Evolutionary conservation across 352 stramenopile species (phyloP).

Genomic region (Peronospora farinosa): DNA sequence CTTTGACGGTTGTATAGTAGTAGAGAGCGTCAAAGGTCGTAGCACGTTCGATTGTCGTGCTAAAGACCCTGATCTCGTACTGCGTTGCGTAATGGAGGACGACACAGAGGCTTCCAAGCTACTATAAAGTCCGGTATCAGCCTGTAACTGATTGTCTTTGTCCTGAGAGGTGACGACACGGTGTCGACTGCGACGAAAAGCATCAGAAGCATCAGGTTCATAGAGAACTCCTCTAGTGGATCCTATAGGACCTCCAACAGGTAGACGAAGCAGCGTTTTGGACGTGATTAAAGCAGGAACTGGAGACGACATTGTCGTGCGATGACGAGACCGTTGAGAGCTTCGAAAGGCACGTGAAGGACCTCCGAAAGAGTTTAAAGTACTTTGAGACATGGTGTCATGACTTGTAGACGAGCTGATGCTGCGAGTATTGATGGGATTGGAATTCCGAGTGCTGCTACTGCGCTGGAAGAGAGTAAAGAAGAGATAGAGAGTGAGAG

Average conservation of each 20-base stretch:
- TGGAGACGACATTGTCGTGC: slow-evolving; percentile 14
- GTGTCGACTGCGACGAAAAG: slow-evolving; percentile 8
- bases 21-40: slow-evolving; percentile 8
- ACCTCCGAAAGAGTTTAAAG: slow-evolving; percentile 5
- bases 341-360: slow-evolving; percentile 20
- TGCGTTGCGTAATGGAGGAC: slow-evolving; percentile 7
- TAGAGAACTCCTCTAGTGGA: slow-evolving; percentile 24
- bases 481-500: slow-evolving; percentile 1
- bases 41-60: neutral
- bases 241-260: slow-evolving; percentile 13
- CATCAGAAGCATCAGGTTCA: slow-evolving; percentile 15
- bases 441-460: slow-evolving; percentile 19
- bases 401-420: slow-evolving; percentile 8
- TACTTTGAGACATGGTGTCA: slow-evolving; percentile 6
- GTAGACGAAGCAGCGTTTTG: slow-evolving; percentile 41
- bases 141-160: slow-evolving; percentile 17
- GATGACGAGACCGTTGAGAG: slow-evolving; percentile 26
- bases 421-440: neutral
- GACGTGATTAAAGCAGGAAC: slow-evolving; percentile 25
- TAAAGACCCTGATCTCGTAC: slow-evolving; percentile 3
- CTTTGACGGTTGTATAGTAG: slow-evolving; percentile 10
- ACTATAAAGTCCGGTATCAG: slow-evolving; percentile 14
- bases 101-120: slow-evolving; percentile 1
- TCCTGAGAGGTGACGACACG: slow-evolving; percentile 1
- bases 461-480: slow-evolving; percentile 23